Evolutionary conservation across 75 land plant species (phyloP).

Genomic region (Sequoiadendron giganteum): DNA sequence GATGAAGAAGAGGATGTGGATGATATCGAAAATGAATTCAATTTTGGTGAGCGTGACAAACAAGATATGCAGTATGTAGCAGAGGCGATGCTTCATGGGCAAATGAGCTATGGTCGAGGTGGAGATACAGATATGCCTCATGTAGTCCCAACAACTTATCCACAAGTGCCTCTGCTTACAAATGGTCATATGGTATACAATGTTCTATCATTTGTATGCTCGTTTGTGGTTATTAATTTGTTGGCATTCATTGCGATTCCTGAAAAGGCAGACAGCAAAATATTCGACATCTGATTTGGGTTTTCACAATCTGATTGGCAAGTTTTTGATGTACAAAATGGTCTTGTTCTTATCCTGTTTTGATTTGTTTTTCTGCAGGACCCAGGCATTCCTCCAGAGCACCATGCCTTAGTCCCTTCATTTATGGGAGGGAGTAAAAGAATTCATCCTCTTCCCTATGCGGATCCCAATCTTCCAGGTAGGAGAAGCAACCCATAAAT

Average conservation of each 20-base stretch:
- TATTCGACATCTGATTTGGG: background rate
- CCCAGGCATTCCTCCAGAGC: constrained; percentile 64
- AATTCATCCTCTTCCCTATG: constrained; percentile 64
- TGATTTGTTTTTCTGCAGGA: constrained; percentile 19
- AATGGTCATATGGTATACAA: constrained; percentile 45
- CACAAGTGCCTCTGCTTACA: constrained; percentile 51
- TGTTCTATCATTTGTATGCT: background rate
- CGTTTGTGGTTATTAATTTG: background rate
- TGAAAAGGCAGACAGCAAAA: background rate
- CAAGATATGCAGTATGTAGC: constrained; percentile 31
- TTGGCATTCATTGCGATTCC: background rate
- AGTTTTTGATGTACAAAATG: constrained; percentile 2
- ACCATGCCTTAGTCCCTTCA: constrained; percentile 72
- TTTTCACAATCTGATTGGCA: constrained; percentile 6
- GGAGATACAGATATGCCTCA: constrained; percentile 37
- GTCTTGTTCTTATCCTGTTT: background rate
- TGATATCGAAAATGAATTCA: constrained; percentile 81
- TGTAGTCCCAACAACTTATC: constrained; percentile 29
- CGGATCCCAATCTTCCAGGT: constrained; percentile 62
- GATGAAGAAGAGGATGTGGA: constrained; percentile 80
- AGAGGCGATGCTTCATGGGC: constrained; percentile 61
- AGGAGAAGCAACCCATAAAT: background rate
- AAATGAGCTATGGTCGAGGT: constrained; percentile 55
- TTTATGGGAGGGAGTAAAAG: constrained; percentile 62
- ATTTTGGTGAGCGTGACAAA: constrained; percentile 30